These are phyloP conservation scores for Apiospora koreana DNA, from an alignment of 2,329 filamentous ascomycete species.

Conservation along the genomic window DNA sequence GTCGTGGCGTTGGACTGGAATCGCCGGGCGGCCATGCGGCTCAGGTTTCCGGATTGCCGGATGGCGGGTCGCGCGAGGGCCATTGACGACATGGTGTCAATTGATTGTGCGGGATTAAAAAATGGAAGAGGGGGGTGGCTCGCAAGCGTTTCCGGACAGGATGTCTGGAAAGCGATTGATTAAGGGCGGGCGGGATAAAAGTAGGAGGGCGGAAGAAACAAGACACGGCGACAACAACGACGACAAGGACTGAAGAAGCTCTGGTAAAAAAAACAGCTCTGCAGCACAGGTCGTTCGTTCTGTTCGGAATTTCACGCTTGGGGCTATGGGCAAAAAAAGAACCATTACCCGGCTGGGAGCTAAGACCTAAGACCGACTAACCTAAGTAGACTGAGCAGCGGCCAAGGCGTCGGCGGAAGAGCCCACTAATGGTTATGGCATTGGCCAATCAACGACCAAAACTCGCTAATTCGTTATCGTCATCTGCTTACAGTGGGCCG, in stretches of 20 bases:
- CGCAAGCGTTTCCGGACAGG: slow-evolving; percentile 13
- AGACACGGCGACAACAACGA: slow-evolving; percentile 2
- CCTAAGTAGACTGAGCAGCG: slow-evolving; percentile 16
- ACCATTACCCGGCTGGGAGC: slow-evolving; percentile 1
- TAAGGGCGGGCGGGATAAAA: slow-evolving; percentile 2
- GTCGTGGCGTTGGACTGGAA: slow-evolving; percentile 60
- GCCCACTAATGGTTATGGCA: not conserved
- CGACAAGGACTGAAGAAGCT: slow-evolving; percentile 6
- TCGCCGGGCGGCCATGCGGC: slow-evolving; percentile 50
- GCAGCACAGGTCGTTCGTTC: slow-evolving; percentile 4
- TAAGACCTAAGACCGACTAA: slow-evolving; percentile 4
- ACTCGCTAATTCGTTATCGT: not conserved
- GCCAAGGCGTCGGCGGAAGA: slow-evolving; percentile 14
- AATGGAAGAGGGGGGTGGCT: slow-evolving; percentile 3
- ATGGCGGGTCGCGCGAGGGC: slow-evolving; percentile 32
- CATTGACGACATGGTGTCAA: slow-evolving; percentile 28
- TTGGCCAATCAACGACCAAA: not conserved
- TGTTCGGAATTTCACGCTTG: slow-evolving; percentile 16
- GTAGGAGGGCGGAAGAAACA: slow-evolving; percentile 8
- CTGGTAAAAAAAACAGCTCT: slow-evolving; percentile 11
- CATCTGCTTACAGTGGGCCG: not conserved
- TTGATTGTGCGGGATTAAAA: slow-evolving; percentile 10
- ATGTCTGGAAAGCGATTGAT: slow-evolving; percentile 18
- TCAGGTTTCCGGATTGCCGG: slow-evolving; percentile 29
- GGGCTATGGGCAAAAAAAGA: slow-evolving; percentile 4